Evolutionary conservation across 1,284 basidiomycete species (phyloP).

Genomic region (Tetrapyrgos nigripes): DNA sequence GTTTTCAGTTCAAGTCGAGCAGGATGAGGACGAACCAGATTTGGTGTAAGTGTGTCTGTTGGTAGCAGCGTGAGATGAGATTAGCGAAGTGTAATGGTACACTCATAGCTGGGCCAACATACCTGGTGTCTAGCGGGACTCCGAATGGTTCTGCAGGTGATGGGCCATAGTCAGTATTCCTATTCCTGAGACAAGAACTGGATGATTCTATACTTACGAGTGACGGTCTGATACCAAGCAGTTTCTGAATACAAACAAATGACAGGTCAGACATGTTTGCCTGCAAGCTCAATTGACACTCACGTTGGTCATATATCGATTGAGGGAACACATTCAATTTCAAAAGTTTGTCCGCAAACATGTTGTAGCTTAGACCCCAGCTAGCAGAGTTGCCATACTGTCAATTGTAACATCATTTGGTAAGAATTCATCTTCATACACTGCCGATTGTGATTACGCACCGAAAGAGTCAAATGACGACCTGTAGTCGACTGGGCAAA

Average conservation of each 20-base stretch:
- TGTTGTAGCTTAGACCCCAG: conserved; percentile 72
- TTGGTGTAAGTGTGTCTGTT: conserved; percentile 70
- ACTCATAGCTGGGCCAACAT: conserved; percentile 33
- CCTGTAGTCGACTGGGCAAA: conserved; percentile 57
- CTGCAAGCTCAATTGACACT: too few species aligned
- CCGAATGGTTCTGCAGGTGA: conserved; percentile 55
- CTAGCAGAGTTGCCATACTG: conserved; percentile 53
- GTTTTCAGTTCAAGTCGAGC: conserved; percentile 59
- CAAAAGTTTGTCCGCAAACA: conserved; percentile 69
- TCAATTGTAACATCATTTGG: not conserved
- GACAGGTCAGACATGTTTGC: too few species aligned
- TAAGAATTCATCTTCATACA: not conserved
- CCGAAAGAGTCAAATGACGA: conserved; percentile 57
- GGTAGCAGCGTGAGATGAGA: conserved; percentile 28
- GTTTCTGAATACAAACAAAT: too few species aligned
- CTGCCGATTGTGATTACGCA: conserved; percentile 32
- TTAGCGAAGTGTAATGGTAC: conserved; percentile 39
- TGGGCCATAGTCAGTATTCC: conserved; percentile 24
- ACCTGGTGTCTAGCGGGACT: conserved; percentile 69
- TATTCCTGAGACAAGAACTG: conserved; percentile 47
- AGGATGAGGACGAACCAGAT: conserved; percentile 57
- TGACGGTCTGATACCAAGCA: conserved; percentile 64
- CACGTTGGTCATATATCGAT: too few species aligned
- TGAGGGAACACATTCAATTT: conserved; percentile 66
- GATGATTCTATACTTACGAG: conserved; percentile 46